phyloP scores from a whole-genome alignment of 345 rosid species.

The Arabis alpina region DNA sequence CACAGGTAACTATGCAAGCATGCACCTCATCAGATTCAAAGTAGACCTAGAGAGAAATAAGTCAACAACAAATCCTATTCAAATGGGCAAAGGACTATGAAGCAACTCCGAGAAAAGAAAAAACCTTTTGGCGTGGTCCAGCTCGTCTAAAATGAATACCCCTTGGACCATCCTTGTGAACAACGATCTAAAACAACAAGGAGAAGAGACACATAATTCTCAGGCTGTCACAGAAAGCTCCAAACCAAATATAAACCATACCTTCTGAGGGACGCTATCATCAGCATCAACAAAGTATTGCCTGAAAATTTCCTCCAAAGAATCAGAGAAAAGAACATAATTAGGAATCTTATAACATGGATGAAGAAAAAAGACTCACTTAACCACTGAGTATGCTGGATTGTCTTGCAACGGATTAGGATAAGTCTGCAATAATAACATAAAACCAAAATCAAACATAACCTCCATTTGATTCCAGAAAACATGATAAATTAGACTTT shows the following conservation, averaged over 20 bases:
- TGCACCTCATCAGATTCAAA: slow-evolving; percentile 82
- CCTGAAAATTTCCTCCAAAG: slow-evolving; percentile 46
- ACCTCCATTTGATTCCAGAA: not conserved
- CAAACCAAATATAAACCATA: slow-evolving; percentile 26
- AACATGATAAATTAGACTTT: slow-evolving; percentile 7
- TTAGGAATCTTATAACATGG: not conserved
- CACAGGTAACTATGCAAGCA: slow-evolving; percentile 85
- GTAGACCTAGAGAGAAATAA: slow-evolving; percentile 53
- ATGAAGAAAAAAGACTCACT: slow-evolving; percentile 53
- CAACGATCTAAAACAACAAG: slow-evolving; percentile 57
- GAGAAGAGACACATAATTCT: slow-evolving; percentile 21
- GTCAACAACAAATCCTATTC: slow-evolving; percentile 20
- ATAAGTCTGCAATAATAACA: slow-evolving; percentile 56
- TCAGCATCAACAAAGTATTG: slow-evolving; percentile 90
- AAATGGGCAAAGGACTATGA: not conserved
- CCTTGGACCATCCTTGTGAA: slow-evolving; percentile 71
- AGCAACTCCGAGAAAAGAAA: not conserved
- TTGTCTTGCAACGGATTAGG: slow-evolving; percentile 85
- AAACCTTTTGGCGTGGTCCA: slow-evolving; percentile 89
- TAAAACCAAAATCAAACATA: slow-evolving; percentile 1
- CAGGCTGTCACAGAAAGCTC: not conserved
- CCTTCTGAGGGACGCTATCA: slow-evolving; percentile 76
- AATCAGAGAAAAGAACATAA: not conserved
- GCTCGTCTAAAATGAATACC: slow-evolving; percentile 89
- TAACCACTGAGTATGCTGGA: slow-evolving; percentile 85